Evolutionary conservation across 2,329 filamentous ascomycete genomes (phyloP).

Genomic region (Pyrenophora seminiperda): DNA sequence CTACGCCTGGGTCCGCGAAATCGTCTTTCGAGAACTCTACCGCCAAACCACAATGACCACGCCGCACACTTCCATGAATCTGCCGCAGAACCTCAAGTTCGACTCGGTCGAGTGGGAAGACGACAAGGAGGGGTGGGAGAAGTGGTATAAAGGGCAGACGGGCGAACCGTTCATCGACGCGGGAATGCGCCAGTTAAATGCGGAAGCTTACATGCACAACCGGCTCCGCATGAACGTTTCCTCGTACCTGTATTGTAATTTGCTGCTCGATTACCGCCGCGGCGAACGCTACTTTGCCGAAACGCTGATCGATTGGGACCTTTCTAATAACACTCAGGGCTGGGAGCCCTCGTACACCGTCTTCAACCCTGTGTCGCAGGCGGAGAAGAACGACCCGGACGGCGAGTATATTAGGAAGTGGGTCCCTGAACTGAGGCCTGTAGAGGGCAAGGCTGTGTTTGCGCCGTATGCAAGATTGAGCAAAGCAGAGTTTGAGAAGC

Average conservation of each 20-base stretch:
- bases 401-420: constrained; percentile 48
- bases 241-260: constrained; percentile 55
- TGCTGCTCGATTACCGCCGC: constrained; percentile 56
- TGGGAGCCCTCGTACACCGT: constrained; percentile 60
- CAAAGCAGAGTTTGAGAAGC: constrained; percentile 56
- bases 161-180: constrained; percentile 59
- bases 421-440: constrained; percentile 47
- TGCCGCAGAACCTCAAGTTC: constrained; percentile 59
- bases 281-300: constrained; percentile 60
- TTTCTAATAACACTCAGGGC: constrained; percentile 58
- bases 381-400: constrained; percentile 47
- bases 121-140: constrained; percentile 56
- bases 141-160: constrained; percentile 55
- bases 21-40: constrained; percentile 59
- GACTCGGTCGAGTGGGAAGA: constrained; percentile 59
- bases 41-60: constrained; percentile 54
- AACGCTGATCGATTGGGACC: constrained; percentile 55
- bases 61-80: constrained; percentile 57
- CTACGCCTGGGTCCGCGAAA: constrained; percentile 56
- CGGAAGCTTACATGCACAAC: constrained; percentile 60
- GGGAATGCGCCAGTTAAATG: constrained; percentile 57
- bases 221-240: constrained; percentile 58
- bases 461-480: constrained; percentile 53
- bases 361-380: constrained; percentile 52
- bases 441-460: constrained; percentile 56